Percentiles rank a stretch among this genome's conserved stretches.
phyloP scores from a whole-genome alignment of 257 asterid species.

The Solanum medicagineum region DNA sequence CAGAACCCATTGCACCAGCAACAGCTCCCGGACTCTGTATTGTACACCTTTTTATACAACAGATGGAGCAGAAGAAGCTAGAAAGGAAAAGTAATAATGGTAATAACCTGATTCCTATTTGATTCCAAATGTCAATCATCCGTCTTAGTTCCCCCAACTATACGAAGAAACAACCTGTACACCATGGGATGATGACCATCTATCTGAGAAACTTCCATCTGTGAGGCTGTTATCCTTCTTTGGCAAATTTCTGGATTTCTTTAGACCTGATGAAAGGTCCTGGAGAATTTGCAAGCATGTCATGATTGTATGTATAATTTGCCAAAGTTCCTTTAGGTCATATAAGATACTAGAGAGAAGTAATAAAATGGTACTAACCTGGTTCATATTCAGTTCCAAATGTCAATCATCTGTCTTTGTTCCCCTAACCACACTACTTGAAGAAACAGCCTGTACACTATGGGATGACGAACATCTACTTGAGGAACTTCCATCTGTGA shows the following conservation, averaged over 20 bases:
- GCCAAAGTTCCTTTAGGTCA: no score
- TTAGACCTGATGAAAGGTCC: slow-evolving; percentile 55
- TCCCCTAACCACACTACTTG: slow-evolving; percentile 59
- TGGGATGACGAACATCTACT: slow-evolving; percentile 79
- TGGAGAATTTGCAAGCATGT: slow-evolving; percentile 18
- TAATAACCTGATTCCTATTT: neutral
- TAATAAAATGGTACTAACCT: neutral
- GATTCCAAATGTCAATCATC: slow-evolving; percentile 22
- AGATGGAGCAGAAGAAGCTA: neutral
- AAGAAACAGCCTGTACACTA: slow-evolving; percentile 69
- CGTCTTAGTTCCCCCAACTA: slow-evolving; percentile 40
- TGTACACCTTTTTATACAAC: neutral
- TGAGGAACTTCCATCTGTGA: slow-evolving; percentile 65
- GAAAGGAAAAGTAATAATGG: neutral
- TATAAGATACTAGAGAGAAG: neutral
- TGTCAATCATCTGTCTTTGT: slow-evolving; percentile 31
- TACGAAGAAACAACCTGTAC: slow-evolving; percentile 65
- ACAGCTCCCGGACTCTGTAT: neutral
- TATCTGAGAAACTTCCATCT: slow-evolving; percentile 72
- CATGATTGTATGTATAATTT: neutral
- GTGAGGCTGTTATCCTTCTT: slow-evolving; percentile 53
- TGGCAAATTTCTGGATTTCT: slow-evolving; percentile 33
- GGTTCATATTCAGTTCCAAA: slow-evolving; percentile 2
- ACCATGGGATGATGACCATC: slow-evolving; percentile 74
- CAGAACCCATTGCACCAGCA: neutral